Evolutionary conservation across 2,329 filamentous ascomycete genomes (phyloP), one percentile per base, ranked within the genome.

Genomic region (Corynespora cassiicola): DNA sequence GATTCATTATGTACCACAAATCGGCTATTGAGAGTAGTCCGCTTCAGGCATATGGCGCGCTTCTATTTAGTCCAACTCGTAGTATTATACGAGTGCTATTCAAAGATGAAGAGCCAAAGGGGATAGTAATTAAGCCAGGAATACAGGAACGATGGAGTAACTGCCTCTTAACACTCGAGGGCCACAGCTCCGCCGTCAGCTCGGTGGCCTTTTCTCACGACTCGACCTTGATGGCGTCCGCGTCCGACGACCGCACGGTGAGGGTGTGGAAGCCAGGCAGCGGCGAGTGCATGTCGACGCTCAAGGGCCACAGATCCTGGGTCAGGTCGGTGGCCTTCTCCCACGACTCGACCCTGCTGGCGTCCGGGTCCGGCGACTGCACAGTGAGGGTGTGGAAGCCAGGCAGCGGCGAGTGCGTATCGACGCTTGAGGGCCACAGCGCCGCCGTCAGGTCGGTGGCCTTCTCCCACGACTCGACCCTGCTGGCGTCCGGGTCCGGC

Each of bases 191-290:
- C 14, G 24, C 1, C 3, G 40, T 58, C 29, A 32, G 2, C n/a
- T 50, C 35, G n/a, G 48, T 62, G 18, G 44, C 48, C 22, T 55
- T 61, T 46, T 56, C 53, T 4, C 41, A 29, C 33, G 43, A 58
- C 40, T 44, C 36, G 15, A 36, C 33, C 6, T 31, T 30, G 29
- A 35, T 58, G 30, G 54, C 49, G 18, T 56, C 55, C 7, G 52
- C 17, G 22, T 54, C 47, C 15, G 7, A 11, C 24, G 50, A 55
- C 29, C 36, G 34, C 3, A 47, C 41, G 5, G 44, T 56, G 25
- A 45, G 35, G 43, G 31, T 56, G 35, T 56, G 48, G 52, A 50
- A 56, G 27, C 30, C 43, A 2, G 30, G 31, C 19, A 49, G 42
- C 35, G 37, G 48, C 22, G 19, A 25, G 6, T 53, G 42, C 36